Evolutionary conservation across 2,329 filamentous ascomycete genomes (phyloP).

Genomic region (Geosmithia flava): DNA sequence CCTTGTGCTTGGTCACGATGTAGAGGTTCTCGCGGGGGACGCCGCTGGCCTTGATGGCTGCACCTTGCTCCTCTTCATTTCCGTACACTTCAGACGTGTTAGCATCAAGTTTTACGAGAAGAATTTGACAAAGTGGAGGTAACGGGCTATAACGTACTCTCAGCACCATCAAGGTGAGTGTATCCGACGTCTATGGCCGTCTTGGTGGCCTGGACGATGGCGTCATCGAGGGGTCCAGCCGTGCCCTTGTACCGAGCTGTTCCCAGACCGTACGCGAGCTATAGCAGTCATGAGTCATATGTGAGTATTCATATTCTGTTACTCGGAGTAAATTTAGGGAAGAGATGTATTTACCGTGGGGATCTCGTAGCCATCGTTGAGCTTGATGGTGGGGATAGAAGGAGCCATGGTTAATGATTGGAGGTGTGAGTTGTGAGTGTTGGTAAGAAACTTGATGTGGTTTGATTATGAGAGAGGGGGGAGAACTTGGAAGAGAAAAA

Average conservation of each 20-base stretch:
- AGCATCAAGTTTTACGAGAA: slow-evolving; percentile 1
- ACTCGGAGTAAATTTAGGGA: background rate
- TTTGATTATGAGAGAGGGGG: no score
- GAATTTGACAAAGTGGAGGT: background rate
- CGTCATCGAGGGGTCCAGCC: slow-evolving; percentile 43
- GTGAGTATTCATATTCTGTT: background rate
- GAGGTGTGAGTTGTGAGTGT: background rate
- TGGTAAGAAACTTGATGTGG: no score
- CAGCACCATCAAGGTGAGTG: slow-evolving; percentile 62
- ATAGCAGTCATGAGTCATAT: slow-evolving; percentile 2
- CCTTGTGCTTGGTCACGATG: slow-evolving; percentile 47
- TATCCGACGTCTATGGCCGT: slow-evolving; percentile 58
- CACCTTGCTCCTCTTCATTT: slow-evolving; percentile 59
- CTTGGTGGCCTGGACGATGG: slow-evolving; percentile 35
- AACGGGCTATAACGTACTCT: slow-evolving; percentile 31
- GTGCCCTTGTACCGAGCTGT: background rate
- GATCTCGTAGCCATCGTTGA: slow-evolving; percentile 64
- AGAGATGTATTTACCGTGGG: slow-evolving; percentile 42
- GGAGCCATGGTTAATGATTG: background rate
- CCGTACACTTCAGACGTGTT: slow-evolving; percentile 34
- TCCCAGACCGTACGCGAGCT: slow-evolving; percentile 3
- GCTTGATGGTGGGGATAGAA: slow-evolving; percentile 44
- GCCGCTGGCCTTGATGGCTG: slow-evolving; percentile 54
- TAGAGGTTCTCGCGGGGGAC: slow-evolving; percentile 56
- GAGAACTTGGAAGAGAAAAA: no score